These are phyloP conservation scores for Hypoxylon sp. DNA, from an alignment of 2,329 filamentous ascomycete species.

Conservation along the genomic window DNA sequence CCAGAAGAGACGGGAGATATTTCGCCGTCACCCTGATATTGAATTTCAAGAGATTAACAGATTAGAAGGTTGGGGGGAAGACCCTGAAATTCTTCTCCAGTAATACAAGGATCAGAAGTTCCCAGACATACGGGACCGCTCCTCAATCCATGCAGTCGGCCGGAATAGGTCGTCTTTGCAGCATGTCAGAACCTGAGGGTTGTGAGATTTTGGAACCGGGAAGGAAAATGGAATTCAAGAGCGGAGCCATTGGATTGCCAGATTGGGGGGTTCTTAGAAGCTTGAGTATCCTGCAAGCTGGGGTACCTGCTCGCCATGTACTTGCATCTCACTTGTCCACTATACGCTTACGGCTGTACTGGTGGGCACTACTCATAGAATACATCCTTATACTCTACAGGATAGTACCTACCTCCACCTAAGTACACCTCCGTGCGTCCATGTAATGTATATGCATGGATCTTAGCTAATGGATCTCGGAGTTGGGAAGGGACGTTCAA, in stretches of 20 bases:
- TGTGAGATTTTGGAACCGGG: constrained; percentile 6
- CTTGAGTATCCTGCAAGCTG: constrained; percentile 12
- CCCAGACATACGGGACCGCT: constrained; percentile 39
- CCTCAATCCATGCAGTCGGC: constrained; percentile 26
- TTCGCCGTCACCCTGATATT: constrained; percentile 41
- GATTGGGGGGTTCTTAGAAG: constrained; percentile 16
- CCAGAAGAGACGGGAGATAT: constrained; percentile 39
- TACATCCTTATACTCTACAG: not conserved
- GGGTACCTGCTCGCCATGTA: constrained; percentile 14
- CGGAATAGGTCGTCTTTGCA: constrained; percentile 25
- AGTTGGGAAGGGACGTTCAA: constrained; percentile 22
- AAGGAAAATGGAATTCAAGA: constrained; percentile 35
- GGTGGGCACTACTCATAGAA: not conserved
- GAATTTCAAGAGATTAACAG: constrained; percentile 29
- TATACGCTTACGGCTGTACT: not conserved
- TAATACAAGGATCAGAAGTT: constrained; percentile 32
- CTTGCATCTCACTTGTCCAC: not conserved
- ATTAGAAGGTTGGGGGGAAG: constrained; percentile 32
- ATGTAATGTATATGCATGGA: not conserved
- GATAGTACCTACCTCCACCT: constrained; percentile 14
- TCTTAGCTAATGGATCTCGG: constrained; percentile 14
- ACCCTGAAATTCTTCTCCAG: constrained; percentile 28
- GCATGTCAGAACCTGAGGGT: constrained; percentile 17
- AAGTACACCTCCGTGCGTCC: constrained; percentile 6
- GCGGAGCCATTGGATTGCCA: constrained; percentile 30